Percentiles rank a stretch among this genome's conserved stretches.
Conservation (phyloP, 2,329 filamentous ascomycete species). For the Cladobotryum protrusum region DNA sequence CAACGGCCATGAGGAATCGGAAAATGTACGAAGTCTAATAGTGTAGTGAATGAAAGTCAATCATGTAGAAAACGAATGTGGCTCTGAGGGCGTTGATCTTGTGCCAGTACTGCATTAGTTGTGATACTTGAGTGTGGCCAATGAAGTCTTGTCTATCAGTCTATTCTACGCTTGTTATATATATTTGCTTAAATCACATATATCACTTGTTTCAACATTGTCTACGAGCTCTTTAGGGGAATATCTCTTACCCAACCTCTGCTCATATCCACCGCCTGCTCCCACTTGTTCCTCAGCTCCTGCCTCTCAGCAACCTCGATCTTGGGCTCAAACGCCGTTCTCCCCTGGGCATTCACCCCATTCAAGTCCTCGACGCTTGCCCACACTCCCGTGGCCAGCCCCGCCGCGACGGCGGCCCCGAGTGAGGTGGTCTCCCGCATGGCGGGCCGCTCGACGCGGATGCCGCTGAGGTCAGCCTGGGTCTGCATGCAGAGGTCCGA, state of each 20-base stretch:
- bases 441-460: slow-evolving; percentile 73
- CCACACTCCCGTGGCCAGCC: slow-evolving; percentile 78
- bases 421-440: slow-evolving; percentile 91
- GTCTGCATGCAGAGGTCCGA: slow-evolving; percentile 88
- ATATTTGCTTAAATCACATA: neutral
- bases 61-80: neutral
- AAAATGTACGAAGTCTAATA: slow-evolving; percentile 11
- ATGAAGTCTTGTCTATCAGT: neutral
- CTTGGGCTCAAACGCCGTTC: slow-evolving; percentile 63
- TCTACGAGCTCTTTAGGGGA: neutral
- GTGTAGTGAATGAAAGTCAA: slow-evolving; percentile 10
- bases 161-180: neutral
- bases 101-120: too few relatives aligned
- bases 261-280: slow-evolving; percentile 54
- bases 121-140: too few relatives aligned
- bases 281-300: slow-evolving; percentile 46
- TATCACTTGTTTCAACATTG: neutral
- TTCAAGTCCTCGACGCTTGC: slow-evolving; percentile 66
- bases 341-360: slow-evolving; percentile 63
- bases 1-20: slow-evolving; percentile 8
- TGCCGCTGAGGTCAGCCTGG: slow-evolving; percentile 77
- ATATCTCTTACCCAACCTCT: slow-evolving; percentile 43
- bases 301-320: slow-evolving; percentile 40
- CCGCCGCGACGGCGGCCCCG: slow-evolving; percentile 82
- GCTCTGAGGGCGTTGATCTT: too few relatives aligned